Evolutionary conservation across 2,329 filamentous ascomycete species (phyloP), one percentile per base, ranked within the genome.

Genomic region (Diplocarpon mali): DNA sequence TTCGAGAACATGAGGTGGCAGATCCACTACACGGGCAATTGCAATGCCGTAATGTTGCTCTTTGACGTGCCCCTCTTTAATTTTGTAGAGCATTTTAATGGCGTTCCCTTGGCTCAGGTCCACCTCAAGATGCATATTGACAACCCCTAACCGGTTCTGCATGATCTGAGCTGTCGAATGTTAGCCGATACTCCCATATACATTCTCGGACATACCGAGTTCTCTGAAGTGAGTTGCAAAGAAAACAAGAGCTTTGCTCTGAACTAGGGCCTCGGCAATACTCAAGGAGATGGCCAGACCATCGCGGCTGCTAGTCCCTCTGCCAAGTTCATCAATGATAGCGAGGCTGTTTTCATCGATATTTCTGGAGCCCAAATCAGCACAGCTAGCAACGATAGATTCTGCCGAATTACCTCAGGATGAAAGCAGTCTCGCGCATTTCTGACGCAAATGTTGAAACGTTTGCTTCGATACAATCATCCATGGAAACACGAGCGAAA

Each of bases 371-470:
- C n/a, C 8, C 14, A 28, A 14, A 29, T 46, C 14, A 50, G 38
- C 13, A 46, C 15, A 27, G 24, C 20, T 11, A 9, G 16, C 10
- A 28, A 5, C 12, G 11, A n/a, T 10, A 40, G 4, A 24, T 32
- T 7, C 2, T 11, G 24, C 29, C 14, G 2, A 24, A 31, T 1
- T 58, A 70, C 70, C 78, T 75, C 1, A 96, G 66, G 44, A 98
- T 95, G 61, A 93, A 95, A 0, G 89, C 87, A 67, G 90, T 93
- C 57, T 96, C 92, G 35, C 86, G 76, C 92, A 98, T 96, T 63
- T 98, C 92, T 0, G 87, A 75, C 0, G 89, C 86, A 60, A 96
- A 98, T 0, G 87, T 95, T 0, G 90, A 96, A 17, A 95, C 76
- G 51, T 95, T 96, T 13, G 83, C 82, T 65, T 95, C 86, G 16